Evolutionary conservation across 148 eudicot genomes (phyloP).

Genomic region (Salicornia ramosissima): DNA sequence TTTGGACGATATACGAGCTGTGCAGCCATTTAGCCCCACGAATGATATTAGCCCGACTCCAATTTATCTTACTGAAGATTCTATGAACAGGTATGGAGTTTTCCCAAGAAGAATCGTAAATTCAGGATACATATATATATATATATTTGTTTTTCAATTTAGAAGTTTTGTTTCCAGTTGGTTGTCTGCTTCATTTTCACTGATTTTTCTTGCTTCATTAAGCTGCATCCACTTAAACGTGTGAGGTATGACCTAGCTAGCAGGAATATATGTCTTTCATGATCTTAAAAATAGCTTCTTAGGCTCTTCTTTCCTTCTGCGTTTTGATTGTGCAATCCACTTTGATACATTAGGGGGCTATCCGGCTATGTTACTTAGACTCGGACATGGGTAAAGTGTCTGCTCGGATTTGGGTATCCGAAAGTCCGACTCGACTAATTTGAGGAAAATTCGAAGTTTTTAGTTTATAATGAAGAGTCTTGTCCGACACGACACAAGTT

Average conservation of each 20-base stretch:
- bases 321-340: background rate
- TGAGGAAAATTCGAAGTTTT: no score
- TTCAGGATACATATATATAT: no score
- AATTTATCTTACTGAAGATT: constrained; percentile 61
- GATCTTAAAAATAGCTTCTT: background rate
- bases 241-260: background rate
- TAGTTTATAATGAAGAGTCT: no score
- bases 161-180: background rate
- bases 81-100: constrained; percentile 66
- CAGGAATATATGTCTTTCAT: background rate
- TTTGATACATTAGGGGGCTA: background rate
- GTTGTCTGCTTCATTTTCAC: background rate
- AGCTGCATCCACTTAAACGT: background rate
- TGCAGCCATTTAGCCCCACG: constrained; percentile 81
- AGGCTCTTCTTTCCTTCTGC: background rate
- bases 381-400: no score
- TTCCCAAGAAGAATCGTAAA: background rate
- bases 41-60: constrained; percentile 92
- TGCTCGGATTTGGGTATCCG: no score
- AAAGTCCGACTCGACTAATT: no score
- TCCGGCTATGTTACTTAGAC: no score
- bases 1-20: constrained; percentile 81
- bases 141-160: no score
- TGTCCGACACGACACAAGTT: no score
- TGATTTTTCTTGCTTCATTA: background rate